A percentile compares a stretch with the other conserved stretches of the same genome.
phyloP scores from a whole-genome alignment of 305 asterid species.

The Fraxinus floribunda region DNA sequence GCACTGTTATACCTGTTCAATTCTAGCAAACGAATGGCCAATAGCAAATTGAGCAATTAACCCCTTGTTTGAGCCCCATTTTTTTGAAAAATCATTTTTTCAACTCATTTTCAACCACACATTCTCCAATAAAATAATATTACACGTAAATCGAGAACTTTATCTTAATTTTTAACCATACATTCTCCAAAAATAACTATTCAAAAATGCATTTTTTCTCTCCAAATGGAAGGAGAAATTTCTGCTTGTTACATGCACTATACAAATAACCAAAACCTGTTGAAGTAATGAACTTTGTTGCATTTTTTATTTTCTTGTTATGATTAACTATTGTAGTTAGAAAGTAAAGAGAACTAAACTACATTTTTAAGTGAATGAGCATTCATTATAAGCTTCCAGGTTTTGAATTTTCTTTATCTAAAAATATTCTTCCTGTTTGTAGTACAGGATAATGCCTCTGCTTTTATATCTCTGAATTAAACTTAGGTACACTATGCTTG shows the following conservation, averaged over 20 bases:
- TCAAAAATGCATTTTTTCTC: background rate
- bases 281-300: constrained; percentile 11
- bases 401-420: constrained; percentile 10
- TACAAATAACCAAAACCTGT: constrained; percentile 18
- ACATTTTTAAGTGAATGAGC: constrained; percentile 12
- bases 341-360: background rate
- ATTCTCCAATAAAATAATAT: background rate
- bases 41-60: background rate
- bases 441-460: constrained; percentile 19
- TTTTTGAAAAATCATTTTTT: background rate
- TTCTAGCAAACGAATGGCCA: constrained; percentile 6
- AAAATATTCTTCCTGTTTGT: constrained; percentile 4
- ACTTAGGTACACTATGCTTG: background rate
- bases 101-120: background rate
- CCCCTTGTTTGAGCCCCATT: background rate
- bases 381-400: constrained; percentile 19
- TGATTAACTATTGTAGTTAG: constrained; percentile 3
- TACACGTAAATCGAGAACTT: background rate
- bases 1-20: constrained; percentile 20
- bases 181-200: background rate
- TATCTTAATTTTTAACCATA: background rate
- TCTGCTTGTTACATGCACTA: background rate
- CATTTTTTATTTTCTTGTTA: constrained; percentile 7
- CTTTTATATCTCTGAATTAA: constrained; percentile 19
- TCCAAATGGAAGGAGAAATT: background rate